Evolutionary conservation across 2,329 filamentous ascomycete genomes (phyloP).

Genomic region (Xylaria sp.): DNA sequence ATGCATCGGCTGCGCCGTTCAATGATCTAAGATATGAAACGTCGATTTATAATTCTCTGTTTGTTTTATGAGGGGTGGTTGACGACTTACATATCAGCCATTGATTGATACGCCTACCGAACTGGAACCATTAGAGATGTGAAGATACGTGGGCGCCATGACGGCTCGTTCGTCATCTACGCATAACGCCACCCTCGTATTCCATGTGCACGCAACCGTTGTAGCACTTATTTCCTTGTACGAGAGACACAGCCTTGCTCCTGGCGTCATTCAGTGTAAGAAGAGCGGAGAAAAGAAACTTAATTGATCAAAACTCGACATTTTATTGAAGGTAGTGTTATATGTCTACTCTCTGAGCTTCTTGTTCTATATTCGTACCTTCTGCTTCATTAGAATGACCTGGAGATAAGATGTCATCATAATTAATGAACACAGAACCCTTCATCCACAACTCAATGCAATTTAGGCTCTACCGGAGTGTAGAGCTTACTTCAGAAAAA

Average conservation of each 20-base stretch:
- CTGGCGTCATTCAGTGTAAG: background rate
- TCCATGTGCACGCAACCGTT: background rate
- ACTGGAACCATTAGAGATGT: background rate
- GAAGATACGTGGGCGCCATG: background rate
- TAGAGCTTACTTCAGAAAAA: background rate
- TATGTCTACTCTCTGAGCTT: background rate
- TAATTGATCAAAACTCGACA: background rate
- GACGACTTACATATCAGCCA: background rate
- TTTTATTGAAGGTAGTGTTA: no score
- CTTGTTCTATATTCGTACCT: background rate
- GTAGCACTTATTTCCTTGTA: no score
- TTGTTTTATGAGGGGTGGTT: no score
- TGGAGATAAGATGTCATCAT: background rate
- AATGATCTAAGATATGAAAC: conserved; percentile 11
- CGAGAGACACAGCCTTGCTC: background rate
- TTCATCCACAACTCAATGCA: background rate
- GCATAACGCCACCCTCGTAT: conserved; percentile 12
- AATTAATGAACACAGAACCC: background rate
- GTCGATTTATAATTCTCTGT: conserved; percentile 20
- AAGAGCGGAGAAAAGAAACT: background rate
- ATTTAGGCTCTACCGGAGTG: background rate
- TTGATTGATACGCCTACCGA: background rate
- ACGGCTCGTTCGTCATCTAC: background rate
- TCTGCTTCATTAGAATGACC: background rate
- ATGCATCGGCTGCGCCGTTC: conserved; percentile 27